These are phyloP conservation scores for Suillus americanus DNA, from an alignment of 768 basidiomycete species.

Conservation along the genomic window DNA sequence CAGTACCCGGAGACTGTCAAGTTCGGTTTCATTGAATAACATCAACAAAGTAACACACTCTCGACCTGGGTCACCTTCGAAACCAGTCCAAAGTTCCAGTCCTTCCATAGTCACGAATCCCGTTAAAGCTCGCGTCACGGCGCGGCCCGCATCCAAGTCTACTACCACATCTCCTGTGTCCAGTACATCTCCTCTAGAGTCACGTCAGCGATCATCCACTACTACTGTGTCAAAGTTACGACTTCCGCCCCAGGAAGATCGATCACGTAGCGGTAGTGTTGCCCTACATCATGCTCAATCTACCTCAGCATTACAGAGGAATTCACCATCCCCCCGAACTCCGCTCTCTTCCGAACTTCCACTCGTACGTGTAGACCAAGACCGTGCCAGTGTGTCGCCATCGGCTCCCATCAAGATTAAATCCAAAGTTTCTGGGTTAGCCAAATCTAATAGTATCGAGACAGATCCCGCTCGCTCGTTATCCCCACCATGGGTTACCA, in stretches of 20 bases:
- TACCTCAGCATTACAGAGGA: constrained; percentile 19
- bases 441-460: constrained; percentile 28
- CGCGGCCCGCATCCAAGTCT: constrained; percentile 32
- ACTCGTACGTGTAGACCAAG: constrained; percentile 6
- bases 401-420: constrained; percentile 46
- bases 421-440: constrained; percentile 58
- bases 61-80: constrained; percentile 38
- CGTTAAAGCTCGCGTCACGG: constrained; percentile 24
- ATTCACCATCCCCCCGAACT: constrained; percentile 11
- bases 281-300: constrained; percentile 27
- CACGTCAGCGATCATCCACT: constrained; percentile 33
- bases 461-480: constrained; percentile 35
- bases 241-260: constrained; percentile 31
- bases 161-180: constrained; percentile 11
- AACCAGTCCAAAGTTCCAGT: constrained; percentile 35
- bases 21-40: constrained; percentile 20
- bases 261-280: constrained; percentile 30
- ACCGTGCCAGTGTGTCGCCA: constrained; percentile 12
- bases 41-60: constrained; percentile 30
- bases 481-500: constrained; percentile 32
- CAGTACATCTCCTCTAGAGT: constrained; percentile 16
- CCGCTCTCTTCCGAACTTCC: constrained; percentile 16
- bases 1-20: constrained; percentile 23
- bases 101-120: constrained; percentile 29
- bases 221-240: constrained; percentile 22